These are phyloP conservation scores for Tritrichomonas foetus DNA, from an alignment of 208 protist species.

Conservation along the genomic window DNA sequence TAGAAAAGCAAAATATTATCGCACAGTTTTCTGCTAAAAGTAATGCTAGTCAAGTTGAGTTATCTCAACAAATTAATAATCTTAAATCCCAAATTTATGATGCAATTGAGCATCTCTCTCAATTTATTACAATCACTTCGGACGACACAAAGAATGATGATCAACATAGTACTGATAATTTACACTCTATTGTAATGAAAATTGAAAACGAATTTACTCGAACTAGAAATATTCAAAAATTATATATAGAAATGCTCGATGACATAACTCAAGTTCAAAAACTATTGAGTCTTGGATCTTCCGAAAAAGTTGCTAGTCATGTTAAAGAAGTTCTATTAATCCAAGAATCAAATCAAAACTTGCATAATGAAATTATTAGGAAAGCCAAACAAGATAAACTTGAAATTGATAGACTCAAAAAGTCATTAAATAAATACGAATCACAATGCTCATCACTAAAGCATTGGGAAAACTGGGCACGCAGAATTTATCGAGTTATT, in stretches of 20 bases:
- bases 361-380: not conserved
- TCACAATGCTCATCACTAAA: not conserved
- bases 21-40: not conserved
- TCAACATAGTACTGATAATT: not conserved
- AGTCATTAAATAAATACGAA: not conserved
- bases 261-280: not conserved
- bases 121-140: too few species aligned
- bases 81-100: not conserved
- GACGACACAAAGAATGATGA: not conserved
- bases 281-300: not conserved
- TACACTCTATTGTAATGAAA: not conserved
- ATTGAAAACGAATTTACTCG: not conserved
- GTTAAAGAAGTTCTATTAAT: not conserved
- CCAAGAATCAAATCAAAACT: not conserved
- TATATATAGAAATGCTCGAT: not conserved
- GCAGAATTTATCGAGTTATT: slow-evolving; percentile 13
- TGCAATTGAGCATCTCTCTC: not conserved
- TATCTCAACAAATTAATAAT: not conserved
- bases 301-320: not conserved
- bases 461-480: slow-evolving; percentile 33
- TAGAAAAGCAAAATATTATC: not conserved
- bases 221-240: not conserved
- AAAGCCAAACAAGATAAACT: not conserved
- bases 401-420: not conserved
- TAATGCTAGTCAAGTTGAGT: not conserved